phyloP scores from a whole-genome alignment of 1,284 basidiomycete species.

The Ustilago shanxiensis region DNA sequence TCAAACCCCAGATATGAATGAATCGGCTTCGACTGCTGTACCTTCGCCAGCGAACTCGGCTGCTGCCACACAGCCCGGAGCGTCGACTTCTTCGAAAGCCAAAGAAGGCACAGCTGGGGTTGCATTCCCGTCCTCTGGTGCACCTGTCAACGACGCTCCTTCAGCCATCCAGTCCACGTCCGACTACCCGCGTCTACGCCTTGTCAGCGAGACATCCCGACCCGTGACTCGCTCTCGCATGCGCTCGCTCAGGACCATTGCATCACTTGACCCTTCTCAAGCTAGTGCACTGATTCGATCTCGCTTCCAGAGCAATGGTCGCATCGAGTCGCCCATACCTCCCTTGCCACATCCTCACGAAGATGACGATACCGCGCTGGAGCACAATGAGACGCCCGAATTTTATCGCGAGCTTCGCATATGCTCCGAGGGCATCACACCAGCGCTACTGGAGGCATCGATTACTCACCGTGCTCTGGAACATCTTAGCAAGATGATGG shows the following conservation, averaged over 20 bases:
- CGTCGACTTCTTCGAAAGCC: conserved; percentile 7
- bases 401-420: conserved; percentile 49
- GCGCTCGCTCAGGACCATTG: conserved; percentile 49
- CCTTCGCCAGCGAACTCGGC: conserved; percentile 12
- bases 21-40: neutral
- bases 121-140: conserved; percentile 28
- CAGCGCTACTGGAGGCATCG: conserved; percentile 45
- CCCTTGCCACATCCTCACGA: conserved; percentile 12
- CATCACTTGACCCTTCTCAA: conserved; percentile 42
- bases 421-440: conserved; percentile 49
- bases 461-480: conserved; percentile 45
- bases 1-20: conserved; percentile 1
- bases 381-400: conserved; percentile 29
- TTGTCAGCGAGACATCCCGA: conserved; percentile 45
- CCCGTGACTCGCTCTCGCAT: conserved; percentile 38
- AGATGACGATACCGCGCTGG: conserved; percentile 18
- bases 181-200: conserved; percentile 48
- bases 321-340: conserved; percentile 31
- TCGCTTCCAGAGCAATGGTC: conserved; percentile 33
- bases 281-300: conserved; percentile 43
- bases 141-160: conserved; percentile 14
- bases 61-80: neutral
- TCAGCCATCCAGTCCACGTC: conserved; percentile 49
- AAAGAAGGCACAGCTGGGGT: conserved; percentile 15
- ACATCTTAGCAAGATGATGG: conserved; percentile 63